Percentiles rank a stretch among this genome's conserved stretches.
Conservation (phyloP, 2,329 filamentous ascomycete species). For the Xylariaceae sp. region DNA sequence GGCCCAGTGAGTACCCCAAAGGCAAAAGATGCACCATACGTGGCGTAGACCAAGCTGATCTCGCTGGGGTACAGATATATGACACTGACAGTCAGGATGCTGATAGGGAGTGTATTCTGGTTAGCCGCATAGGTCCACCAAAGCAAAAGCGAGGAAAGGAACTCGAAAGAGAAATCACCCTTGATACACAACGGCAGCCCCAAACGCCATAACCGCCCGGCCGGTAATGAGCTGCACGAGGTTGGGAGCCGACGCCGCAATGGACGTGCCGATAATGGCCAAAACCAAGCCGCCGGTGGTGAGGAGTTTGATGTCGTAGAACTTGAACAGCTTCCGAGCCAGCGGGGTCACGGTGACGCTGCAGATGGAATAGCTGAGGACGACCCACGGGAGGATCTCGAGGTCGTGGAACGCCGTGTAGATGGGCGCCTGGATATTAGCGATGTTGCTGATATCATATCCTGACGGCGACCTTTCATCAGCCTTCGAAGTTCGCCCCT, state of each 20-base stretch:
- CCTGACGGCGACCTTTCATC: constrained; percentile 27
- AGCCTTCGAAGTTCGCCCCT: too few species aligned
- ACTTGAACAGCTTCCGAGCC: constrained; percentile 30
- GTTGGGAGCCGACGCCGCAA: constrained; percentile 29
- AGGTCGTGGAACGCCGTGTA: constrained; percentile 44
- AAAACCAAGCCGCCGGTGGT: constrained; percentile 24
- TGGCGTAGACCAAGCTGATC: constrained; percentile 18
- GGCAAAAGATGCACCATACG: constrained; percentile 24
- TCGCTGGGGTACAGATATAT: constrained; percentile 22
- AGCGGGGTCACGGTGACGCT: constrained; percentile 32
- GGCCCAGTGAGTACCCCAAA: constrained; percentile 25
- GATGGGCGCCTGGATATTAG: constrained; percentile 52
- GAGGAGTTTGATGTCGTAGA: constrained; percentile 30
- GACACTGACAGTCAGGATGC: constrained; percentile 19
- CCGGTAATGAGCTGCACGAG: constrained; percentile 31
- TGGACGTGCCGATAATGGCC: constrained; percentile 16
- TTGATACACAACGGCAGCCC: constrained; percentile 30
- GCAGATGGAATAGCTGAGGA: constrained; percentile 32
- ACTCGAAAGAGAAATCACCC: constrained; percentile 18
- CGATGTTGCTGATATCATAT: constrained; percentile 41
- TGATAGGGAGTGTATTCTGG: constrained; percentile 1
- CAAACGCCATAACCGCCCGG: constrained; percentile 31
- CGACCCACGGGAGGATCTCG: constrained; percentile 36
- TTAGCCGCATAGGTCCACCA: too few species aligned
- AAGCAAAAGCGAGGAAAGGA: neutral